These are phyloP conservation scores for Casuarina cunninghamiana DNA, from an alignment of 306 rosid genomes.

Conservation along the genomic window DNA sequence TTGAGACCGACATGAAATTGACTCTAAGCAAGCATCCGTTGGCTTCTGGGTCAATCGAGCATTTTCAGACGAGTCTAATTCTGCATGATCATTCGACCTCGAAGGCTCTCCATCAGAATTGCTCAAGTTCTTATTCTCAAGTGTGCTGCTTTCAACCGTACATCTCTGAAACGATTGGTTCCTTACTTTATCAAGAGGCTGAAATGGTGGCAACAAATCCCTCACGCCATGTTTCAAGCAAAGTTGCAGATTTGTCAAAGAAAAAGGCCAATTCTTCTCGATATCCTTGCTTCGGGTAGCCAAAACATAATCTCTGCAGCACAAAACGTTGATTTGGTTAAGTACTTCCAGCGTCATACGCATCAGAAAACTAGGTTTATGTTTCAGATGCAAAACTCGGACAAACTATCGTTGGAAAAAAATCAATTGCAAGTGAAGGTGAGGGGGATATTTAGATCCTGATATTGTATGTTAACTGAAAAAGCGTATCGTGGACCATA, in stretches of 20 bases:
- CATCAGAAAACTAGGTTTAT: neutral
- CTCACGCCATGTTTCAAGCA: constrained; percentile 58
- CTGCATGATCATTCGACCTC: constrained; percentile 28
- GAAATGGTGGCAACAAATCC: constrained; percentile 57
- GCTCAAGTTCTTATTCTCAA: constrained; percentile 21
- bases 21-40: constrained; percentile 28
- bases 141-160: constrained; percentile 27
- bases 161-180: constrained; percentile 29
- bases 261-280: constrained; percentile 60
- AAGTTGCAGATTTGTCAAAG: constrained; percentile 49
- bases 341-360: constrained; percentile 3
- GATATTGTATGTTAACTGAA: constrained; percentile 28
- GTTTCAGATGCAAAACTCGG: neutral
- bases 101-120: constrained; percentile 28
- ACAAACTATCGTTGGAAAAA: constrained; percentile 1
- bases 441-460: constrained; percentile 3
- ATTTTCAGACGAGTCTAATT: constrained; percentile 15
- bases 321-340: constrained; percentile 4
- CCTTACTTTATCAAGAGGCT: constrained; percentile 35
- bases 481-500: constrained; percentile 10
- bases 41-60: constrained; percentile 33
- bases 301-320: constrained; percentile 59
- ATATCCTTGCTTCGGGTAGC: constrained; percentile 50
- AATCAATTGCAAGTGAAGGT: constrained; percentile 1
- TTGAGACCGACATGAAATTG: constrained; percentile 43